Base-by-base conservation (phyloP, 192 early-diverging fungal genomes). In the Rhizophagus sp. region DNA sequence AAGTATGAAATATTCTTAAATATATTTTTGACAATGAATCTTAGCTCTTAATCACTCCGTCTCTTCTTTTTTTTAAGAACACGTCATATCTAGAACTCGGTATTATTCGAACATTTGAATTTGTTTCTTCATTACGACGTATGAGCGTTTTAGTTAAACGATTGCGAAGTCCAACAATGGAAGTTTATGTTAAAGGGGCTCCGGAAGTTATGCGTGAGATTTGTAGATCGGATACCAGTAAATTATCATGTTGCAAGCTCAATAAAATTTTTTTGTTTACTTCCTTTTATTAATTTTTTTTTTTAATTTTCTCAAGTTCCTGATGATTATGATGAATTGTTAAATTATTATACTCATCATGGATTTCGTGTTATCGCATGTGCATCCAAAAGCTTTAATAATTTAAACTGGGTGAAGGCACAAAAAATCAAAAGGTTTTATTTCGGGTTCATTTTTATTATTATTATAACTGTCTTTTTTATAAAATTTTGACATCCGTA, bases 301-400 rank as follows among this genome's bases (percentile, higher is more conserved):
- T 50, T 73, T 25, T 52, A n/a, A 34, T 17, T 73, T 73, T 22
- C 13, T 73, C 8, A 62, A 94, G 93, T 99, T 22, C 98, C 98
- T 0, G 79, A 83, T 11, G 93, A 99, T 85, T 99, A 96, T 82
- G 86, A 94, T 71, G 89, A 92, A 68, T 87, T 88, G 36, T 89
- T 99, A 19, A 85, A 92, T 41, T 91, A 90, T 71, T 98, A 97
- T 81, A 95, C 97, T 7, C 96, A 99, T 85, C 93, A 95, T 81
- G 97, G 98, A 8, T 99, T 96, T 85, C 95, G 97, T 75, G 96
- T 99, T 22, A 96, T 99, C 79, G 98, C 97, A 10, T 90, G 96
- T 49, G 97, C 95, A 1, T 93, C 91, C 67, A 94, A 93, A 80
- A 79, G 88, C n/a, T 85, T 99, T 61, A 84, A 87, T 2, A 86